A percentile compares a stretch with the other conserved stretches of the same genome.
phyloP scores from a whole-genome alignment of 2,329 filamentous ascomycete species.

The Venturia asperata region DNA sequence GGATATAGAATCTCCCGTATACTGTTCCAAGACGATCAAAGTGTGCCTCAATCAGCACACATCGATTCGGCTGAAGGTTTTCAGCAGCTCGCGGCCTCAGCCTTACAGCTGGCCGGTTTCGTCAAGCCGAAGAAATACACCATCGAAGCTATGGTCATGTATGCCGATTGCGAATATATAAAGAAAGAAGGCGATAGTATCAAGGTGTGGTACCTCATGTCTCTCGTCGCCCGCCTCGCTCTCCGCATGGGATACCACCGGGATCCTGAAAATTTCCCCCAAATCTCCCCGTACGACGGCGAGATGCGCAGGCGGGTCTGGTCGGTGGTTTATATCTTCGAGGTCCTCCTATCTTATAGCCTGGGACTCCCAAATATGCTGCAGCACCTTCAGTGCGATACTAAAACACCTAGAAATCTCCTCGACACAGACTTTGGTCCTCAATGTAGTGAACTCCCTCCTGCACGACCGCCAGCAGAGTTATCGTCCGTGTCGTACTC shows the following conservation, averaged over 20 bases:
- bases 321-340: constrained; percentile 38
- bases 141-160: constrained; percentile 19
- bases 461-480: constrained; percentile 28
- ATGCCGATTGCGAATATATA: constrained; percentile 20
- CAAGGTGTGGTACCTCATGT: constrained; percentile 38
- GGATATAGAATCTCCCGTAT: constrained; percentile 4
- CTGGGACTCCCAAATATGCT: constrained; percentile 31
- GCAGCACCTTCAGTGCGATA: constrained; percentile 33
- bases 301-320: constrained; percentile 43
- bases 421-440: constrained; percentile 22
- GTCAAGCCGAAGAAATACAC: constrained; percentile 12
- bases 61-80: constrained; percentile 2
- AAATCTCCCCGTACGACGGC: constrained; percentile 30
- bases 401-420: constrained; percentile 33
- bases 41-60: not conserved
- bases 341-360: constrained; percentile 34
- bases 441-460: constrained; percentile 21
- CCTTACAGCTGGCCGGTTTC: constrained; percentile 16
- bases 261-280: constrained; percentile 31
- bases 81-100: constrained; percentile 17
- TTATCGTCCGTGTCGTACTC: constrained; percentile 32
- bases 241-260: constrained; percentile 39
- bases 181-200: constrained; percentile 26
- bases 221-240: constrained; percentile 35
- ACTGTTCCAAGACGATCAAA: not conserved